Base-by-base conservation (phyloP, 176 grass and related monocot genomes). In the Dendrocalamus sinicus region DNA sequence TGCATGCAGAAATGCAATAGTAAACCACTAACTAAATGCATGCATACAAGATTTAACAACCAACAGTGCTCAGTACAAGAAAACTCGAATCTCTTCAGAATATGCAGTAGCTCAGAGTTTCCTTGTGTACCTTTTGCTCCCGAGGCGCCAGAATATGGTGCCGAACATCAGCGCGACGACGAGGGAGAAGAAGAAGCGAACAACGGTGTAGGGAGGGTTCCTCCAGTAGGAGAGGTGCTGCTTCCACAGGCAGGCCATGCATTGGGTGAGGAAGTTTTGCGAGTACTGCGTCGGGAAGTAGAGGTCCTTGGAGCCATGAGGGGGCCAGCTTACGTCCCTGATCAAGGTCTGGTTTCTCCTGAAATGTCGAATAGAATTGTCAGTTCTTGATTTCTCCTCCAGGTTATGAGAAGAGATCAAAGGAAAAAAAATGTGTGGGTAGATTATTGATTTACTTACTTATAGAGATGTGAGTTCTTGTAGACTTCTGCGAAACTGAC, bases 201-300 rank as follows among this genome's bases (percentile, higher is more conserved):
- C 90, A 17, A 90, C 90, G 9, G 92, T 97, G 71, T 97, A 94
- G 26, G 92, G 72, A 74, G 94, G 90, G 63, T 97, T 97, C 70
- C 94, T 92, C 95, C 92, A 94, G 67, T 97, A 94, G 47, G 92
- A 94, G 54, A 67, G 66, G 6, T 87, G 82, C 80, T 97, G 95
- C 73, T 97, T 97, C 91, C 95, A 97, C 20, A 94, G 88, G 60
- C 92, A 94, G 86, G 95, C 92, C 79, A 94, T 22, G 74, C 90
- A 97, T 53, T 93, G 95, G 24, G 84, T 89, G 68, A 86, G 43
- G 53, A 89, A 90, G 7, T 90, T 73, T 88, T 88, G 90, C 32
- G 95, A 94, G 63, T 93, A 94, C 67, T 88, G 84, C 0, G 81
- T 94, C 59, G 91, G 84, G 73, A 97, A 97, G 51, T 86, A 63